A percentile compares a stretch with the other conserved stretches of the same genome.
phyloP scores from a whole-genome alignment of 1,284 basidiomycete genomes.

The Phylloboletellus chloephorus region DNA sequence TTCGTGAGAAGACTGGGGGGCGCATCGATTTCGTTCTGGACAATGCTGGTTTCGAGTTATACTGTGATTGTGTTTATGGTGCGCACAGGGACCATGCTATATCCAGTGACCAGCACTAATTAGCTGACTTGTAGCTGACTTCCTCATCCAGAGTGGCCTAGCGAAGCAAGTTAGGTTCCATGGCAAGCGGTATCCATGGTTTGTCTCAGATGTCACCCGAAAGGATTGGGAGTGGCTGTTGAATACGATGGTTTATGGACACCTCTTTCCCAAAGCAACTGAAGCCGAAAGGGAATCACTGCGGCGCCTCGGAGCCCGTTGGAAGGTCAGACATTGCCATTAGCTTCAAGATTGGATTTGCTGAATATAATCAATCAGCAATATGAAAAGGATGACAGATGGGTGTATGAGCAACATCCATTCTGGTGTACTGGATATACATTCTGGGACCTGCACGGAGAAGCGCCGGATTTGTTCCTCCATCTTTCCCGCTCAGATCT shows the following conservation, averaged over 20 bases:
- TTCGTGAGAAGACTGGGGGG: constrained; percentile 69
- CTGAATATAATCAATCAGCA: constrained; percentile 42
- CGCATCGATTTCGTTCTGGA: constrained; percentile 88
- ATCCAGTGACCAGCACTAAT: constrained; percentile 6
- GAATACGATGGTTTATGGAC: constrained; percentile 83
- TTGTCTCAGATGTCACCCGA: constrained; percentile 94
- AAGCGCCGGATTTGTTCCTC: constrained; percentile 92
- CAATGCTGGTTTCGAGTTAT: constrained; percentile 92
- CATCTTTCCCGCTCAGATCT: constrained; percentile 88
- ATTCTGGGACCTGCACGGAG: constrained; percentile 86
- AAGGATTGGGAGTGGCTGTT: constrained; percentile 96
- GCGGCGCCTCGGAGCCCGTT: constrained; percentile 76
- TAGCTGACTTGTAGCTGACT: constrained; percentile 56
- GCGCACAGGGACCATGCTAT: constrained; percentile 24
- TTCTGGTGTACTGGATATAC: constrained; percentile 98
- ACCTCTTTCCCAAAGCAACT: constrained; percentile 77
- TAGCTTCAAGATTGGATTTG: neutral
- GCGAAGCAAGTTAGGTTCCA: constrained; percentile 88
- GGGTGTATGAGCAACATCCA: constrained; percentile 95
- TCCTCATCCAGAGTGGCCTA: constrained; percentile 87
- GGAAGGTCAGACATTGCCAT: constrained; percentile 61
- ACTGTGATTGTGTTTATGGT: constrained; percentile 96
- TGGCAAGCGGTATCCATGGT: constrained; percentile 88
- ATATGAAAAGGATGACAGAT: constrained; percentile 91
- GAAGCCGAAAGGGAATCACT: constrained; percentile 83